Base-by-base conservation (phyloP, 495 filamentous ascomycete species). In the Tuber borchii region DNA sequence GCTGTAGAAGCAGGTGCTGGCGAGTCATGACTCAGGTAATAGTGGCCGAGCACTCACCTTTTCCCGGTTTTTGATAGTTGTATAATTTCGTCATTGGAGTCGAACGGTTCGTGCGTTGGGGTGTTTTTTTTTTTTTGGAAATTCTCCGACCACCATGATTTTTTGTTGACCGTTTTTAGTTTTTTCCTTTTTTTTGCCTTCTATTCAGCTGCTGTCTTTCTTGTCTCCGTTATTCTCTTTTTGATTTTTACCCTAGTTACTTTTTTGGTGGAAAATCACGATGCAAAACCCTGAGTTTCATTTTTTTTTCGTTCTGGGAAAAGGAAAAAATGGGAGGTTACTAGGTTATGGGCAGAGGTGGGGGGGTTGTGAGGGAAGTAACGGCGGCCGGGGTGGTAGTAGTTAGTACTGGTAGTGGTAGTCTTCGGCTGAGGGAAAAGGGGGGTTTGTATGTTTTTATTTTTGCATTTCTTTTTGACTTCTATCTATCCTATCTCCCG, bases 1-100 rank as follows among this genome's bases (percentile, higher is more conserved):
- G 83, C 84, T 78, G 87, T 89, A 83, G 88, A 89, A 82, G 85
- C 88, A 73, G 85, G 85, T 74, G 83, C 88, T 71, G 78, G 78
- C 7, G 78, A 79, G 31, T 79, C 78, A 73, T 79, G 76, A 79
- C 78, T 17, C 74, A 56, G 48, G 72, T 73, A 68, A 79, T 65
- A 65, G 56, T 65, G 56, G 56, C 17, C 56, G 56, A 65, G 31
- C 56, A 17, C 56, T 31, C 14, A 65, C 56, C 56, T 31, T 65
- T 65, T 65, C 16, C 56, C 56, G 56, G 26, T 65, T 65, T 65
- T 65, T 65, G 56, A 31, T 65, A 56, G 26, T 65, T 65, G 56
- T 65, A 65, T 65, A 65, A 65, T 65, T 65, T 65, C 56, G 56
- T 65, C 56, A 65, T 65, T 65, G 56, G 56, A 65, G 56, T 65